phyloP scores from a whole-genome alignment of 345 rosid species.

The Ceriops zippeliana region DNA sequence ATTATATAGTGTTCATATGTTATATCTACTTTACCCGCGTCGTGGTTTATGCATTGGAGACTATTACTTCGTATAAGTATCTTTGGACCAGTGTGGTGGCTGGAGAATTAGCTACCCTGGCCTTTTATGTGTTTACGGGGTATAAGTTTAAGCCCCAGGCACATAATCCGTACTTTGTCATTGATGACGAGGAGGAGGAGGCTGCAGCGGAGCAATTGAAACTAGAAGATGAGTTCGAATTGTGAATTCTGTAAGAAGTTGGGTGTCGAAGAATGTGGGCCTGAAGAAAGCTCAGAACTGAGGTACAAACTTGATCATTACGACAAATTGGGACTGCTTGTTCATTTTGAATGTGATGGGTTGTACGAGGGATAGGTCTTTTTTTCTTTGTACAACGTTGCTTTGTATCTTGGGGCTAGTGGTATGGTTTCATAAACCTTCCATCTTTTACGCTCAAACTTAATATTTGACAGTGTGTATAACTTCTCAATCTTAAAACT shows the following conservation, averaged over 20 bases:
- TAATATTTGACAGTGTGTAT: slow-evolving; percentile 24
- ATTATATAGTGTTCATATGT: slow-evolving; percentile 90
- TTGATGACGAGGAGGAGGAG: slow-evolving; percentile 97
- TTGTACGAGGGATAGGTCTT: background rate
- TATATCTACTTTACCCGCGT: slow-evolving; percentile 94
- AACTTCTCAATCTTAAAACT: slow-evolving; percentile 25
- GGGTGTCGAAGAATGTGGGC: slow-evolving; percentile 13
- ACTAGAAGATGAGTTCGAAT: slow-evolving; percentile 93
- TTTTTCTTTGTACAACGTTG: background rate
- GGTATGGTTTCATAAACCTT: slow-evolving; percentile 19
- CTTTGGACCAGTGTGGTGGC: slow-evolving; percentile 92
- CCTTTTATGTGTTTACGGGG: slow-evolving; percentile 85
- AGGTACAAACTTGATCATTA: slow-evolving; percentile 31
- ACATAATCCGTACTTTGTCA: slow-evolving; percentile 86
- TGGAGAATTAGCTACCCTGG: slow-evolving; percentile 76
- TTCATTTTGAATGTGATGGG: slow-evolving; percentile 7
- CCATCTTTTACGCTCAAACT: slow-evolving; percentile 18
- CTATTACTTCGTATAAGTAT: slow-evolving; percentile 86
- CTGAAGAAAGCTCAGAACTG: background rate
- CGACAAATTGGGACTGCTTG: background rate
- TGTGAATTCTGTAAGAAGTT: slow-evolving; percentile 36
- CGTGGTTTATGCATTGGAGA: slow-evolving; percentile 81
- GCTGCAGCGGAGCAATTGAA: slow-evolving; percentile 92
- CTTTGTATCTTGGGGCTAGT: slow-evolving; percentile 6
- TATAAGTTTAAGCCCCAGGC: slow-evolving; percentile 88